Evolutionary conservation across 1,139 yeast genomes (phyloP), one percentile per base, ranked within the genome.

Genomic region (Saccharomyces pastorianus): DNA sequence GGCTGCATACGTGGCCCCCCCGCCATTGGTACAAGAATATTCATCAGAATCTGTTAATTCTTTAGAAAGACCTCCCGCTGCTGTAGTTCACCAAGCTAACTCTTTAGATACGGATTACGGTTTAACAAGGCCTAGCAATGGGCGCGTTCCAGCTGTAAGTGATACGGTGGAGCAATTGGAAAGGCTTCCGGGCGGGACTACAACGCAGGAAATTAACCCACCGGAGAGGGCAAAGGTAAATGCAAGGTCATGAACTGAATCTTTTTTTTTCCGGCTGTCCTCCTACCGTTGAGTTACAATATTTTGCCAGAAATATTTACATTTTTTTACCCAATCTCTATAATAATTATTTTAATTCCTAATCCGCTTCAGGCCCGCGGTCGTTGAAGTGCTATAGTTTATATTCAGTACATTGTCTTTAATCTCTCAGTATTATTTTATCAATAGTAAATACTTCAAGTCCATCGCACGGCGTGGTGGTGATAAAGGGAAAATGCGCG

Each of bases 1-100:
- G 31, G 55, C 54, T 14, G 56, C 52, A 31, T 32, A 28, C 7
- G 52, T 51, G 23, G 50, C 55, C 8, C 55, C 56, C 4, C 59
- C 59, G 13, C 32, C 59, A 4, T 44, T 51, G 31, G 51, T 38
- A 20, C 44, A 38, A 38, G 44, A 38, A 11, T 20, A n/a, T 38
- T 38, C 44, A 20, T 38, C 44, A 38, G 44, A 38, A 11, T 38
- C 26, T 20, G 23, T 9, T 11, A 38, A 20, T 20, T 38, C 44
- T 38, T 20, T 38, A n/a, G 25, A 38, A 38, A 20, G 44, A 20
- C 44, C 44, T 9, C 44, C 44, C 44, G 44, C 44, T 6, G 44
- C 44, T 17, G 44, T 38, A n/a, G 26, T 38, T 20, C 44, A 38
- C 20, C 44, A 11, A 11, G 8, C 44, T 38, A 20, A 9, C n/a